Evolutionary conservation across 176 grass and related monocot species (phyloP).

Genomic region (Oryza glumipatula): DNA sequence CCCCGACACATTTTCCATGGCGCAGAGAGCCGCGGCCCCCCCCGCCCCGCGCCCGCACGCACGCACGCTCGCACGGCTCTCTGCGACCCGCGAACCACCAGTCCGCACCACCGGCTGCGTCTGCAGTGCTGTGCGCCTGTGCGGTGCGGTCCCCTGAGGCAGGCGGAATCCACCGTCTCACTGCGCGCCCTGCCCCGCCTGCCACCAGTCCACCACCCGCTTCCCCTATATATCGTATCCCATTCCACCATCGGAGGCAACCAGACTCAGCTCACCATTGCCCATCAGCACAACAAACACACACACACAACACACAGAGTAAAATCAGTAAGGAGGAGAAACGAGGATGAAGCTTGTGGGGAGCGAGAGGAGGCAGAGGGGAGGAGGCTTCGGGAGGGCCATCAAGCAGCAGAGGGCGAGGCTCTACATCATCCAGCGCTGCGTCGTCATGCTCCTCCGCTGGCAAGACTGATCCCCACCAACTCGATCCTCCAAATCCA

Average conservation of each 20-base stretch:
- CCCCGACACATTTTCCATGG: background rate
- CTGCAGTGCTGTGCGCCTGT: background rate
- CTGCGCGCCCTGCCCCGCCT: too few species aligned
- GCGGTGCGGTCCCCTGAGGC: background rate
- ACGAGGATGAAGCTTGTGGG: constrained; percentile 46
- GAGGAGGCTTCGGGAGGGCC: constrained; percentile 37
- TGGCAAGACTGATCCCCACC: constrained; percentile 42
- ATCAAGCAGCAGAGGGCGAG: constrained; percentile 52
- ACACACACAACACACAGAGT: too few species aligned
- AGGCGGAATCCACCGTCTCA: background rate
- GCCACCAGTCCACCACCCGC: too few species aligned
- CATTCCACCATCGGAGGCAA: background rate
- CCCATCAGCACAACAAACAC: too few species aligned
- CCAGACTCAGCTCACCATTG: background rate
- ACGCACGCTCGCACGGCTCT: background rate
- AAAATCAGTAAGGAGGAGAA: too few species aligned
- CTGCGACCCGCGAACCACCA: background rate
- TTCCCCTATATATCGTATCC: background rate
- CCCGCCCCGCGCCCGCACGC: background rate
- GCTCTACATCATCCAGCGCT: constrained; percentile 67
- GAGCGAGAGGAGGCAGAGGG: constrained; percentile 53
- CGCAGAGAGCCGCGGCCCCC: background rate
- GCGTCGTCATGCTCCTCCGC: constrained; percentile 60
- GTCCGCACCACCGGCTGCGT: too few species aligned
- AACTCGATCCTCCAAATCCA: too few species aligned